A percentile compares a stretch with the other conserved stretches of the same genome.
Evolutionary conservation across 202 grass and related monocot species (phyloP).

Genomic region (Tripidium arundinaceum): DNA sequence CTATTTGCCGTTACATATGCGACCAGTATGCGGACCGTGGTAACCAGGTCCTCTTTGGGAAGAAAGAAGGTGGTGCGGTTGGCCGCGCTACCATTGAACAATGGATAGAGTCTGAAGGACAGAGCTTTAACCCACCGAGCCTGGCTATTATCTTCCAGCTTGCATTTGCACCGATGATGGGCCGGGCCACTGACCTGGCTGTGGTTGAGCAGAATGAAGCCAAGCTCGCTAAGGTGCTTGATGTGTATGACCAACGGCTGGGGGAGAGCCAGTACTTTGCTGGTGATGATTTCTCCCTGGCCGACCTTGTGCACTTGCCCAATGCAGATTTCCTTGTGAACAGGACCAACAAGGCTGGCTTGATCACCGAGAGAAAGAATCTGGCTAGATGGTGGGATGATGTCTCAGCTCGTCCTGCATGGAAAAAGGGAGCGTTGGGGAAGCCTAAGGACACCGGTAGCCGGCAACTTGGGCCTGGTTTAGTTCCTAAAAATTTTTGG

Average conservation of each 20-base stretch:
- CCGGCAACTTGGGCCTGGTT: too few species aligned
- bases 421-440: conserved; percentile 46
- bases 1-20: conserved; percentile 81
- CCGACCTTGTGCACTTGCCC: conserved; percentile 81
- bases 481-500: too few species aligned
- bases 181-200: conserved; percentile 48
- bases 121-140: conserved; percentile 70
- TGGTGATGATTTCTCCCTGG: conserved; percentile 70
- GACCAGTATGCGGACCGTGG: conserved; percentile 59
- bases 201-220: conserved; percentile 61
- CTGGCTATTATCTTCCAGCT: conserved; percentile 70
- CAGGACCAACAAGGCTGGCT: conserved; percentile 35
- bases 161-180: conserved; percentile 58
- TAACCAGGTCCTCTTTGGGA: conserved; percentile 55
- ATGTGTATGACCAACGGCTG: conserved; percentile 61
- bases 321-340: conserved; percentile 62
- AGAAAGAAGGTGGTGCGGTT: conserved; percentile 48
- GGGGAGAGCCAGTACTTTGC: conserved; percentile 65
- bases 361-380: conserved; percentile 70
- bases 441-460: too few species aligned
- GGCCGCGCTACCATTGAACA: conserved; percentile 61
- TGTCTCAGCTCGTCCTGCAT: conserved; percentile 51
- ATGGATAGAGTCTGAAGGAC: conserved; percentile 71
- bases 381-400: conserved; percentile 79
- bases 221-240: conserved; percentile 78